A percentile compares a stretch with the other conserved stretches of the same genome.
Evolutionary conservation across 2,329 filamentous ascomycete species (phyloP).

Genomic region (Tetracladium maxilliforme): DNA sequence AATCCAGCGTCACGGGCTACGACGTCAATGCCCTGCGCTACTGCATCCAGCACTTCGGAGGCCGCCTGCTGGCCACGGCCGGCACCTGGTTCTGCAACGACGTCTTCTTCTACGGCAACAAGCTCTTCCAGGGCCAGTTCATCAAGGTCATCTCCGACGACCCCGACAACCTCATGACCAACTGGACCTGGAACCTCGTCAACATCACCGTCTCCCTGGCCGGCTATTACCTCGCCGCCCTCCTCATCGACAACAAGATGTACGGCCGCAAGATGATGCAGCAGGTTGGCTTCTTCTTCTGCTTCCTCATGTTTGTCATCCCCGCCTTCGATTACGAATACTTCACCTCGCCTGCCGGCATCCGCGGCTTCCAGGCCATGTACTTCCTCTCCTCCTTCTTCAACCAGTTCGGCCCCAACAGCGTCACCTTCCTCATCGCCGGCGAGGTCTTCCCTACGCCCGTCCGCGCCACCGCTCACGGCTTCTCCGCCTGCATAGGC

Average conservation of each 20-base stretch:
- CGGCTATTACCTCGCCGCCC: conserved; percentile 76
- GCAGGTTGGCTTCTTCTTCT: conserved; percentile 82
- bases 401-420: conserved; percentile 97
- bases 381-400: conserved; percentile 97
- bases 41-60: conserved; percentile 72
- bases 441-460: conserved; percentile 95
- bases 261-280: conserved; percentile 96
- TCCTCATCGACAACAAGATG: conserved; percentile 89
- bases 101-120: conserved; percentile 98
- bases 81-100: conserved; percentile 93
- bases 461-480: conserved; percentile 84
- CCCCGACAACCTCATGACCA: conserved; percentile 62
- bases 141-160: conserved; percentile 65
- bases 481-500: conserved; percentile 81
- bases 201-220: conserved; percentile 76
- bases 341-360: conserved; percentile 56
- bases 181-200: conserved; percentile 85
- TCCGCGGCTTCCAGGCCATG: conserved; percentile 92
- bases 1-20: conserved; percentile 79
- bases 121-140: conserved; percentile 88
- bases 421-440: conserved; percentile 89
- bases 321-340: conserved; percentile 80
- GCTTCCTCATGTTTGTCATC: conserved; percentile 86
- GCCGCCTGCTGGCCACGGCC: conserved; percentile 73
- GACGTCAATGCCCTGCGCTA: conserved; percentile 70